These are phyloP conservation scores for Talaromyces atroroseus DNA, from an alignment of 2,329 filamentous ascomycete species.

Conservation along the genomic window DNA sequence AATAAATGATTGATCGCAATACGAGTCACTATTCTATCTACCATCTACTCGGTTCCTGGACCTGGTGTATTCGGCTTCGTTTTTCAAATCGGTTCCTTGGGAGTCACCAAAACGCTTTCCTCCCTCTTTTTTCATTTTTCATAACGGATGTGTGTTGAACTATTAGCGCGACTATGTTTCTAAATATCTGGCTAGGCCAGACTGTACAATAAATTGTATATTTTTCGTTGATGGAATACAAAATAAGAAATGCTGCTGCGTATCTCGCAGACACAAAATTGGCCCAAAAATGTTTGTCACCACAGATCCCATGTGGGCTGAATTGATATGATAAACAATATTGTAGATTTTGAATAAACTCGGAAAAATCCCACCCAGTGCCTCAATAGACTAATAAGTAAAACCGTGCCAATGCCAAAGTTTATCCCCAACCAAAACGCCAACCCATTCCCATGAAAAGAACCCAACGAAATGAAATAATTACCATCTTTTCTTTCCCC, in stretches of 20 bases:
- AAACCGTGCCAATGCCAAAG: not conserved
- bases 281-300: not conserved
- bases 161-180: constrained; percentile 4
- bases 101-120: not conserved
- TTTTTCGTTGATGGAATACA: not conserved
- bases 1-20: constrained; percentile 34
- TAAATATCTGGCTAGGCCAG: not conserved
- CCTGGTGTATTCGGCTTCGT: not conserved
- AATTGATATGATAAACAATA: not conserved
- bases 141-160: constrained; percentile 1
- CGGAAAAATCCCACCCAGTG: not conserved
- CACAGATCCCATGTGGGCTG: not conserved
- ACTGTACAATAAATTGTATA: constrained; percentile 7
- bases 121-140: constrained; percentile 1
- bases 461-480: not conserved
- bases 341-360: not conserved
- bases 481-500: not conserved
- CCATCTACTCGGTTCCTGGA: not conserved
- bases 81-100: not conserved
- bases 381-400: not conserved
- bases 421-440: not conserved
- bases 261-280: not conserved
- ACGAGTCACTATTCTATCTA: not conserved
- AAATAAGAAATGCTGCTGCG: not conserved
- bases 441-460: not conserved